Evolutionary conservation across 2,329 filamentous ascomycete species (phyloP), one percentile per base, ranked within the genome.

Genomic region (Botryotinia convoluta): DNA sequence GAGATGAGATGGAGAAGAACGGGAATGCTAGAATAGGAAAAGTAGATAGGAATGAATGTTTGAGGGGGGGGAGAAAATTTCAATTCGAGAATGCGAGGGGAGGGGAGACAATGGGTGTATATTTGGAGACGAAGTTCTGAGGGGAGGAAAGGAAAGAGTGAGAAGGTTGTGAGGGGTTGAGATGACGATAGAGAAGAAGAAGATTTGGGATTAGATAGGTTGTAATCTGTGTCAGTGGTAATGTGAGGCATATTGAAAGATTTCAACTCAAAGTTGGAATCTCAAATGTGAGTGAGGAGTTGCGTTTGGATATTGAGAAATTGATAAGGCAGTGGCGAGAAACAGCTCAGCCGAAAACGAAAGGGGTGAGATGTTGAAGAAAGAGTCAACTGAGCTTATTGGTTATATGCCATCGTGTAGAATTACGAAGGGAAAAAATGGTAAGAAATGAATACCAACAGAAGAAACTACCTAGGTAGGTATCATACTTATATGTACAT

Each of bases 41-140:
- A 44, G 29, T 71, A 62, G 42, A 48, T 71, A 10, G 57, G 29
- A 9, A 71, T 37, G 20, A 32, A 71, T 18, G 57, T 62, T 62
- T 71, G 42, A 45, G 57, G 62, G 6, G 39, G 68, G 9, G 12
- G 57, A 5, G 42, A 32, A n/a, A 35, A 62, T 62, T 61, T 22
- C 12, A 51, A 32, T 48, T 71, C 68, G 16, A 71, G 29, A 20
- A 60, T 62, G 20, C 68, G 68, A 3, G 32, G 57, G 57, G 42
- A 35, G 8, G 44, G 39, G 32, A 45, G 54, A 18, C 42, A 45
- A 29, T 51, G 22, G 14, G 68, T 45, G 57, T 71, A 62, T 32
- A 59, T 59, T 37, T 51, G 44, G 14, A 45, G n/a, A 20, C 60
- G 48, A 12, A 65, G 51, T 57, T 59, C 60, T 35, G 35, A 22